Evolutionary conservation across 1,284 basidiomycete genomes (phyloP).

Genomic region (Flammula alnicola): DNA sequence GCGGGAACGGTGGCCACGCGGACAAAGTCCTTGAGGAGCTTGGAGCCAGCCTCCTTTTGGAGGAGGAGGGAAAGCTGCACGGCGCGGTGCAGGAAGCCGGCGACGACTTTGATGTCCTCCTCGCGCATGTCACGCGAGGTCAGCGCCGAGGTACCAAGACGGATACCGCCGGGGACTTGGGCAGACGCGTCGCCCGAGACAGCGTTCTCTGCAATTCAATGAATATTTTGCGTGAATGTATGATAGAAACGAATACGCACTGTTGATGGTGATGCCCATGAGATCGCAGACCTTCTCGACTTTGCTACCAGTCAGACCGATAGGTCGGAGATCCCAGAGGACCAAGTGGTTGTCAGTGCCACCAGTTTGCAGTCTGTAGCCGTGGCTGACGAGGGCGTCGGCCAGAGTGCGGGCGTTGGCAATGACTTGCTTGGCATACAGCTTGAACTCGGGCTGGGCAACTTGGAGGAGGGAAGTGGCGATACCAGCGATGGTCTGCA

Average conservation of each 20-base stretch:
- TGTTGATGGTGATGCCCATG: conserved; percentile 95
- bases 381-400: conserved; percentile 70
- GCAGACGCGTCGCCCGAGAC: conserved; percentile 96
- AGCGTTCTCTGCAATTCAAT: conserved; percentile 77
- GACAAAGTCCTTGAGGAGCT: conserved; percentile 96
- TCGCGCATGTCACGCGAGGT: conserved; percentile 96
- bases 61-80: conserved; percentile 87
- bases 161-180: conserved; percentile 96
- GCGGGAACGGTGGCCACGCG: conserved; percentile 76
- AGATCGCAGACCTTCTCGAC: conserved; percentile 99
- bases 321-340: conserved; percentile 96
- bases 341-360: conserved; percentile 99
- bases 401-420: conserved; percentile 84
- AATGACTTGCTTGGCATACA: conserved; percentile 95
- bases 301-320: conserved; percentile 96
- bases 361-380: conserved; percentile 96
- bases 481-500: conserved; percentile 91
- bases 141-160: conserved; percentile 93
- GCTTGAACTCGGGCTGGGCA: conserved; percentile 88
- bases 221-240: neutral
- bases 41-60: conserved; percentile 94
- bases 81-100: conserved; percentile 89
- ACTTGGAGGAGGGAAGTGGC: conserved; percentile 97
- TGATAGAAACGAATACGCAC: conserved; percentile 46
- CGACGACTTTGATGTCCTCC: conserved; percentile 86